Base-by-base conservation (phyloP, 139 green algal genomes). In the Gonium pectorale region DNA sequence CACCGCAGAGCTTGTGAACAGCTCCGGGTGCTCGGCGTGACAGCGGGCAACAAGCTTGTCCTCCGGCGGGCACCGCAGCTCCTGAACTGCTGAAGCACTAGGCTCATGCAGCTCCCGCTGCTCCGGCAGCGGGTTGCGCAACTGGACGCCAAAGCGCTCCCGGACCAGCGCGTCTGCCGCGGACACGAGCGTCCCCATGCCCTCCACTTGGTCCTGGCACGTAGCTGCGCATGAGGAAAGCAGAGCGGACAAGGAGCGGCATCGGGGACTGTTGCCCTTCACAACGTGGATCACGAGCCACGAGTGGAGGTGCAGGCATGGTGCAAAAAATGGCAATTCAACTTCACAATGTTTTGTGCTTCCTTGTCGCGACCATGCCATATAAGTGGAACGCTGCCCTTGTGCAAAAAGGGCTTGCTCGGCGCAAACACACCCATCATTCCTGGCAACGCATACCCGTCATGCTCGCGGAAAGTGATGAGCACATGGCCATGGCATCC, bases 41-140 rank as follows among this genome's bases (percentile, higher is more conserved):
- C 88, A 90, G 24, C 88, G 67, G n/a, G 83, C 77, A 22, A 91
- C 37, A 24, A 93, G 70, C 41, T 89, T 71, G 2, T 88, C 85
- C 71, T 93, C 81, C 29, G 87, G 56, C 0, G 87, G 81, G 87
- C 90, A 93, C 43, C 86, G 79, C 79, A 93, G 85, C 66, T 90
- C 81, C 19, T 59, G 62, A 29, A 90, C 60, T 0, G 72, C 44
- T 2, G 54, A 54, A 8, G 77, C 29, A 0, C 43, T 22, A 11
- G 86, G 86, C 31, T 83, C 69, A 17, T 74, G 24, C 19, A 80
- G 22, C 3, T 24, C 35, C 0, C 60, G 70, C 49, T 62, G 79
- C 13, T 60, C 51, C 3, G 86, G 86, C 26, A 64, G 35, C 46
- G 24, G 2, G 26, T 56, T 5, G 46, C 67, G 27, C 19, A 22